Evolutionary conservation across 129 eudicot species (phyloP).

Genomic region (Ambrosia artemisiifolia): DNA sequence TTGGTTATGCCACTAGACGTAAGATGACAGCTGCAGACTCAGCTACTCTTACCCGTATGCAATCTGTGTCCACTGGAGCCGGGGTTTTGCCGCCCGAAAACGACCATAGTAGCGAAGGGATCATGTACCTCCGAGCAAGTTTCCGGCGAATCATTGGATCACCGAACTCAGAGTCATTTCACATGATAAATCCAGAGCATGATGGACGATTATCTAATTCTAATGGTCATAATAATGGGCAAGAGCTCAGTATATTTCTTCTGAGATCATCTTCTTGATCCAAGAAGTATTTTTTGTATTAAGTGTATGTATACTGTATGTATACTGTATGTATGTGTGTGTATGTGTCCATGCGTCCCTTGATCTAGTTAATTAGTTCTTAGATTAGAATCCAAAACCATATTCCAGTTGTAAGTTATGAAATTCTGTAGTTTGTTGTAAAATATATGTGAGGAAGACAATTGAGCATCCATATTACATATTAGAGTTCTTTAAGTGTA

Average conservation of each 20-base stretch:
- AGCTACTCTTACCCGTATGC: constrained; percentile 32
- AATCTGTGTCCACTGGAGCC: constrained; percentile 38
- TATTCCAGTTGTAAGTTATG: constrained; percentile 1
- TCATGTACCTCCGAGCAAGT: constrained; percentile 42
- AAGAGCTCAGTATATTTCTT: constrained; percentile 43
- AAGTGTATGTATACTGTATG: not conserved
- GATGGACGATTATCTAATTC: constrained; percentile 21
- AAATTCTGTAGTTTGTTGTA: not conserved
- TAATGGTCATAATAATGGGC: constrained; percentile 23
- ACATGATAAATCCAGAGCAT: constrained; percentile 35
- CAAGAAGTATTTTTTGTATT: constrained; percentile 5
- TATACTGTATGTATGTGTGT: not conserved
- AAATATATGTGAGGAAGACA: too few relatives aligned
- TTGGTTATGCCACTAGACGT: constrained; percentile 40
- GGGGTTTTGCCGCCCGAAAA: constrained; percentile 39
- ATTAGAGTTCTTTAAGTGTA: too few relatives aligned
- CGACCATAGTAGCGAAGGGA: constrained; percentile 9
- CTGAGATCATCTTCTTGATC: constrained; percentile 36
- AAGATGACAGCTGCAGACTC: constrained; percentile 31
- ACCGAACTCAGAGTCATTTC: constrained; percentile 38
- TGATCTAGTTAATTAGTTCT: constrained; percentile 8
- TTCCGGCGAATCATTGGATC: constrained; percentile 34
- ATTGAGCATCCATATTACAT: too few relatives aligned
- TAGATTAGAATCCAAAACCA: constrained; percentile 4
- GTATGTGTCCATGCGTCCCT: not conserved